Evolutionary conservation across 306 rosid species (phyloP).

Genomic region (Bauhinia variegata): DNA sequence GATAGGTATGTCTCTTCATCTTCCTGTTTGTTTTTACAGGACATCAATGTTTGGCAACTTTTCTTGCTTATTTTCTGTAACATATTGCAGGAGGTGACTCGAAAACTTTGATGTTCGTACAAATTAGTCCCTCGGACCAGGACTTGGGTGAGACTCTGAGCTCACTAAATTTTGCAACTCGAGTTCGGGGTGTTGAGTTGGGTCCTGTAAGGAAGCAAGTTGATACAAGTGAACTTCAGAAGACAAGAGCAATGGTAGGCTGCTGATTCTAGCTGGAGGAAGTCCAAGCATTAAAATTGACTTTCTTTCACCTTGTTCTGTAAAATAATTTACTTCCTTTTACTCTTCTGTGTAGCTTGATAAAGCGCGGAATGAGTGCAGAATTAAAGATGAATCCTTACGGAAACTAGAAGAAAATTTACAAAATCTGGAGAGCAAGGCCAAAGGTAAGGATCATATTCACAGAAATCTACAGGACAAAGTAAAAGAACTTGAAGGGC

Average conservation of each 20-base stretch:
- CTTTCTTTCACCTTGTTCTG: slow-evolving; percentile 9
- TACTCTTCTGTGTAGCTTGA: slow-evolving; percentile 61
- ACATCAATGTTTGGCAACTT: not conserved
- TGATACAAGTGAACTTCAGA: slow-evolving; percentile 78
- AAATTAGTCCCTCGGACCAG: slow-evolving; percentile 89
- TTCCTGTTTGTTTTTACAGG: not conserved
- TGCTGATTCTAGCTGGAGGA: slow-evolving; percentile 20
- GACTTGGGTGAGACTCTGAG: slow-evolving; percentile 83
- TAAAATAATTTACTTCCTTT: slow-evolving; percentile 13
- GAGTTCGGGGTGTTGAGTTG: slow-evolving; percentile 86
- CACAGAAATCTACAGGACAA: slow-evolving; percentile 66
- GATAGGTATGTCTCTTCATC: slow-evolving; percentile 54
- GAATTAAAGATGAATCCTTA: slow-evolving; percentile 70
- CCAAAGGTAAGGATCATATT: slow-evolving; percentile 70
- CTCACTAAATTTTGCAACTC: slow-evolving; percentile 81
- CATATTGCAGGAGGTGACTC: slow-evolving; percentile 76
- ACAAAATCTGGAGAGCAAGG: slow-evolving; percentile 74
- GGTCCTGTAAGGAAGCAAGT: slow-evolving; percentile 86
- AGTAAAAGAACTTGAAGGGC: slow-evolving; percentile 83
- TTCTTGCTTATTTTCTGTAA: slow-evolving; percentile 13
- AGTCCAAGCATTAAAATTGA: not conserved
- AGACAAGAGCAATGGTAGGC: slow-evolving; percentile 69
- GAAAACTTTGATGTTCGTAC: slow-evolving; percentile 88
- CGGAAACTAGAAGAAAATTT: slow-evolving; percentile 77
- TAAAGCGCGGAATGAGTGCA: slow-evolving; percentile 70